Percentiles rank a stretch among this genome's conserved stretches.
phyloP scores from a whole-genome alignment of 768 basidiomycete species.

The Suillus weaverae region DNA sequence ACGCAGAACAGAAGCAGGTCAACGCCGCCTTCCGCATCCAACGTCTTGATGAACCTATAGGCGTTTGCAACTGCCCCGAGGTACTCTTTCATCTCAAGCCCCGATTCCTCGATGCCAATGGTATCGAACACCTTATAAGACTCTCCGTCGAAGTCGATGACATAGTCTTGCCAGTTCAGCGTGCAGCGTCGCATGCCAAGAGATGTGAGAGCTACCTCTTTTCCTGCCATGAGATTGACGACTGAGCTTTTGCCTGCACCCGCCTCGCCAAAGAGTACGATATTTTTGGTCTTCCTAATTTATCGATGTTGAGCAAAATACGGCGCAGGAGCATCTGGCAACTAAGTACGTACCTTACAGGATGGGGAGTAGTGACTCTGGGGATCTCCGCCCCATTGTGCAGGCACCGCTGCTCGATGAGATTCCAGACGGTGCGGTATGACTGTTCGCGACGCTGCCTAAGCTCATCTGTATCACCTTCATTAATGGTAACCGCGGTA shows the following conservation, averaged over 20 bases:
- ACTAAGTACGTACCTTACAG: background rate
- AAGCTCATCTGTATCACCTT: slow-evolving; percentile 13
- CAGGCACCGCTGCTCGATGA: slow-evolving; percentile 13
- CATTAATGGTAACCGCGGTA: slow-evolving; percentile 24
- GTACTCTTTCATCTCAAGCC: slow-evolving; percentile 25
- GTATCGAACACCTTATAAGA: slow-evolving; percentile 36
- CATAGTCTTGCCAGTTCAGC: slow-evolving; percentile 30
- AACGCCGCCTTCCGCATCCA: slow-evolving; percentile 36
- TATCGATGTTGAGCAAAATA: background rate
- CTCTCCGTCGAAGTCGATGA: slow-evolving; percentile 16
- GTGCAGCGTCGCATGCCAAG: slow-evolving; percentile 35
- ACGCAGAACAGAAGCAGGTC: slow-evolving; percentile 33
- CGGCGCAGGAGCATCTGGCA: background rate
- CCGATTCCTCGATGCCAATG: slow-evolving; percentile 31
- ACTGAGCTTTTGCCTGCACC: slow-evolving; percentile 43
- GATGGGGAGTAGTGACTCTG: background rate
- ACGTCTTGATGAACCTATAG: slow-evolving; percentile 33
- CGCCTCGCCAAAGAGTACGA: slow-evolving; percentile 32
- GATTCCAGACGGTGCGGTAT: slow-evolving; percentile 17
- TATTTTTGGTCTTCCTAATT: slow-evolving; percentile 12
- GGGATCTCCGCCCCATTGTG: background rate
- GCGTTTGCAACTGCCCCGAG: slow-evolving; percentile 33
- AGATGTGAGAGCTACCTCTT: slow-evolving; percentile 28
- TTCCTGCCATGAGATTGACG: slow-evolving; percentile 39
- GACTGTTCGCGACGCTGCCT: slow-evolving; percentile 26